These are phyloP conservation scores for Metarhizium guizhouense DNA, from an alignment of 2,329 filamentous ascomycete genomes.

Conservation along the genomic window DNA sequence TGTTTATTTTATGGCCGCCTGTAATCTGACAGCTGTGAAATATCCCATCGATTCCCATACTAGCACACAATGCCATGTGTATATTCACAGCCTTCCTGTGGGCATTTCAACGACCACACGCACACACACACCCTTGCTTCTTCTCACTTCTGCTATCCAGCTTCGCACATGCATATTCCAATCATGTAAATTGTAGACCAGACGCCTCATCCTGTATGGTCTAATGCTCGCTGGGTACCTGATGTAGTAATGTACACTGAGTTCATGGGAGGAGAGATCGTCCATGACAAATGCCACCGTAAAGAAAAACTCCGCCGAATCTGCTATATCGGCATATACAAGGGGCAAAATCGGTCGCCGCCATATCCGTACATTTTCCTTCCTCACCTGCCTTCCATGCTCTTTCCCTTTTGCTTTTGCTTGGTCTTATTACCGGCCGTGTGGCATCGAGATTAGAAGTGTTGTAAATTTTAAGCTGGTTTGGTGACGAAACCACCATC, in stretches of 20 bases:
- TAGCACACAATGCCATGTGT: background rate
- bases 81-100: background rate
- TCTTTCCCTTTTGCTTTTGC: constrained; percentile 7
- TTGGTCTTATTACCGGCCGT: constrained; percentile 4
- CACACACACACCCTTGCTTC: background rate
- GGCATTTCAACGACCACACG: background rate
- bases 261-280: constrained; percentile 44
- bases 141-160: background rate
- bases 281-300: constrained; percentile 13
- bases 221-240: constrained; percentile 36
- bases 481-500: constrained; percentile 39
- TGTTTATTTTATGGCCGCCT: background rate
- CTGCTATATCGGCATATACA: constrained; percentile 23
- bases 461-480: background rate
- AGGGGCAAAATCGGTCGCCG: constrained; percentile 6
- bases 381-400: constrained; percentile 1
- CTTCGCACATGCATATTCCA: constrained; percentile 1
- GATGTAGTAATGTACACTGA: constrained; percentile 44
- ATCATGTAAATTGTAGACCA: constrained; percentile 20
- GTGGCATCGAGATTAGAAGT: background rate
- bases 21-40: background rate
- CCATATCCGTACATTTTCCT: constrained; percentile 1
- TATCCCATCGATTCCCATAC: background rate
- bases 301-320: constrained; percentile 11
- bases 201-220: constrained; percentile 29